These are phyloP conservation scores for Oryza glaberrima DNA, from an alignment of 176 grass and related monocot species.

Conservation along the genomic window DNA sequence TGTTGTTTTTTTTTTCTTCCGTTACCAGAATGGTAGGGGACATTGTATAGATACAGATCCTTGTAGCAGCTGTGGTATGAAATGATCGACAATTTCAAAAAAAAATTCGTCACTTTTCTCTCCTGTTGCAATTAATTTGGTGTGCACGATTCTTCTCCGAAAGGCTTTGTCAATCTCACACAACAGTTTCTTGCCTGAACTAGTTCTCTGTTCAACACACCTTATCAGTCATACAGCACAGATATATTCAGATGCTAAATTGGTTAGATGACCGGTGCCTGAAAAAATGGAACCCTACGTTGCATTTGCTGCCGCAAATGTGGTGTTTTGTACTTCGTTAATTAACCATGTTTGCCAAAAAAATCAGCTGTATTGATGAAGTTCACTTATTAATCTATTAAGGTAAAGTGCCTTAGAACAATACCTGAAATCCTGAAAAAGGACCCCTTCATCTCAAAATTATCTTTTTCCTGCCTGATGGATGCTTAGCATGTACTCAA, in stretches of 20 bases:
- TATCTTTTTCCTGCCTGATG: background rate
- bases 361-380: too few species aligned
- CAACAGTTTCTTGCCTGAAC: background rate
- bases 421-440: background rate
- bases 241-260: background rate
- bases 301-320: background rate
- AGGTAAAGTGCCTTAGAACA: too few species aligned
- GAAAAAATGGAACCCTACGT: background rate
- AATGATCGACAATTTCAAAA: background rate
- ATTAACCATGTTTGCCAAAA: too few species aligned
- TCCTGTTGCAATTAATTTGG: background rate
- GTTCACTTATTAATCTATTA: too few species aligned
- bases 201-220: background rate
- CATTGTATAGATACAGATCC: conserved; percentile 22
- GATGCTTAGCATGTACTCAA: background rate
- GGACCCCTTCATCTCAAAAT: too few species aligned
- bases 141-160: background rate
- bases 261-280: background rate
- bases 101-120: background rate
- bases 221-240: background rate
- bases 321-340: too few species aligned
- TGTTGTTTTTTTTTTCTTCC: background rate
- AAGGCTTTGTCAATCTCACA: background rate
- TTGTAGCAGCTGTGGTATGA: conserved; percentile 11
- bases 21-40: conserved; percentile 32